These are phyloP conservation scores for Cadophora luteo-olivacea DNA, from an alignment of 2,329 filamentous ascomycete species.

Conservation along the genomic window DNA sequence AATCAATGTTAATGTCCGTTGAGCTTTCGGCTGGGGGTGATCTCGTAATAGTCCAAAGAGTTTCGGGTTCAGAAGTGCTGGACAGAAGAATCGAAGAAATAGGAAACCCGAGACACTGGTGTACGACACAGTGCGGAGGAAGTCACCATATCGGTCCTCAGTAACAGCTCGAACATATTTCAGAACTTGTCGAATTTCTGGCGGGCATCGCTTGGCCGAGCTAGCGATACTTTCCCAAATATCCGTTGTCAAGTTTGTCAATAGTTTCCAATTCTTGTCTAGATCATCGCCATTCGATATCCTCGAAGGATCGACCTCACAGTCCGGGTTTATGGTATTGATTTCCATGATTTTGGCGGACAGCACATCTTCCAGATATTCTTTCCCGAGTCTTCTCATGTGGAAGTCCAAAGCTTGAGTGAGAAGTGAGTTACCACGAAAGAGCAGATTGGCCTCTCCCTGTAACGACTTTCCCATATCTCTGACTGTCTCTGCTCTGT, in stretches of 20 bases:
- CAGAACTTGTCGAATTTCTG: conserved; percentile 84
- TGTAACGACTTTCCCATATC: conserved; percentile 82
- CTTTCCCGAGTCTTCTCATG: conserved; percentile 92
- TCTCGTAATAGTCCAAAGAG: conserved; percentile 86
- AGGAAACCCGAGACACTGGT: conserved; percentile 95
- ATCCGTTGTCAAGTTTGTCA: conserved; percentile 79
- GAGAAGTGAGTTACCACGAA: conserved; percentile 91
- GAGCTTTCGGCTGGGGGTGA: conserved; percentile 81
- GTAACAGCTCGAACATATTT: conserved; percentile 92
- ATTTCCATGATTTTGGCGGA: conserved; percentile 88
- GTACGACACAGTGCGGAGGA: conserved; percentile 86
- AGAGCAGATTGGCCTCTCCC: conserved; percentile 91
- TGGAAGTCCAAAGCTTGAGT: conserved; percentile 94
- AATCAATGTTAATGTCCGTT: conserved; percentile 88
- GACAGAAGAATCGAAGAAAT: conserved; percentile 94
- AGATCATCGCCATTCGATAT: conserved; percentile 72
- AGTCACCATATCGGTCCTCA: conserved; percentile 93
- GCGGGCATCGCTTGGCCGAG: conserved; percentile 77
- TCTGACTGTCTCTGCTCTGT: conserved; percentile 74
- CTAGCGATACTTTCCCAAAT: conserved; percentile 84
- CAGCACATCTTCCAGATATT: conserved; percentile 88
- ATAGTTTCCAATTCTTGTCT: conserved; percentile 80
- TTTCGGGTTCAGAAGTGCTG: conserved; percentile 94
- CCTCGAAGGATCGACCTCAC: conserved; percentile 92
- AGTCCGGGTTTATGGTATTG: conserved; percentile 88